Evolutionary conservation across 78 protist genomes (phyloP), one percentile per base, ranked within the genome.

Genomic region (Neovahlkampfia damariscottae): DNA sequence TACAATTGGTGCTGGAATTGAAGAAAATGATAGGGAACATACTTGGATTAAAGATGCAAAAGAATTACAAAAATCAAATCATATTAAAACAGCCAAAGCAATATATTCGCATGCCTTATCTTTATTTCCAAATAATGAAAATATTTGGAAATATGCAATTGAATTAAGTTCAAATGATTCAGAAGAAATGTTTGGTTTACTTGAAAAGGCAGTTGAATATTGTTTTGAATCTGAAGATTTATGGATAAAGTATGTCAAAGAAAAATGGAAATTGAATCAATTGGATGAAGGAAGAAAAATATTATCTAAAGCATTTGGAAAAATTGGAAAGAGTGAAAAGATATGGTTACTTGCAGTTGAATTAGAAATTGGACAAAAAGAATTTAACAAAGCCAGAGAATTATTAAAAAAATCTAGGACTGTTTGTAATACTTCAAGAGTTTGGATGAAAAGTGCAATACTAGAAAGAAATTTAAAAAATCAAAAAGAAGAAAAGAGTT

Each of bases 201-300:
- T 94, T 8, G 30, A 71, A n/a, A 34, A 74, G 29, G 97, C 96
- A 1, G 91, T 88, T 7, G 39, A 32, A 35, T 58, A 70, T 77
- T 95, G 98, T 82, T 94, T 93, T 7, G 81, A 87, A 35, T 90
- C 93, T 31, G 93, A 89, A 72, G 67, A 38, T 9, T 89, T 95
- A 9, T 95, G 98, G 98, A 92, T 92, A 50, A 92, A 92, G 96
- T 76, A 73, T 32, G 97, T 97, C 19, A 90, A 90, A 79, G 94
- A 91, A 72, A 40, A 86, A 84, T 92, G 96, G 96, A 1, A 75
- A 5, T 8, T 58, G 32, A 94, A 92, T 39, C 79, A 92, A 41
- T 75, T 90, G 0, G 74, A 10, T 2, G 62, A 37, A 3, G 94
- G 96, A 2, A 76, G 95, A 3, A 38, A 9, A 29, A 85, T 91